A percentile compares a stretch with the other conserved stretches of the same genome.
Evolutionary conservation across 78 protist genomes (phyloP).

Genomic region (Bodo saltans): DNA sequence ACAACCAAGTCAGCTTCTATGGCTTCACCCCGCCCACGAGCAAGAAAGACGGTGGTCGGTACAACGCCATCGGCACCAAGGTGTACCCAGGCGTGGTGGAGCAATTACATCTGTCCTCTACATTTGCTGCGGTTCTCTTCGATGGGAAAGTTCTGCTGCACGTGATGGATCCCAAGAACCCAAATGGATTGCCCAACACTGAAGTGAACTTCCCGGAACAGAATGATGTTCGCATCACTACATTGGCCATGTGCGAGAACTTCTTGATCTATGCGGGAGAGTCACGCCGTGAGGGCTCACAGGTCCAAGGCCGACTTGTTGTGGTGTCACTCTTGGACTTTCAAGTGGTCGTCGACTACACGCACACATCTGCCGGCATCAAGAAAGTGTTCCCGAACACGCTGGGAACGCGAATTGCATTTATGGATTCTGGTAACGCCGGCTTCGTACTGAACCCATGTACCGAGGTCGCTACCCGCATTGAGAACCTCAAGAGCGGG

Average conservation of each 20-base stretch:
- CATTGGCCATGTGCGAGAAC: slow-evolving; percentile 34
- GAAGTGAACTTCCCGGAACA: slow-evolving; percentile 42
- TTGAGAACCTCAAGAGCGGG: background rate
- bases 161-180: background rate
- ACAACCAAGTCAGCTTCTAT: slow-evolving; percentile 59
- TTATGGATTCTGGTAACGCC: slow-evolving; percentile 13
- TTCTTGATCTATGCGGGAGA: slow-evolving; percentile 57
- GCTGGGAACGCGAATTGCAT: slow-evolving; percentile 45
- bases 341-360: slow-evolving; percentile 22
- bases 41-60: no score
- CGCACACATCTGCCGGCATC: slow-evolving; percentile 3
- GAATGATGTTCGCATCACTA: slow-evolving; percentile 9
- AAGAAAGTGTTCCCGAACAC: slow-evolving; percentile 27
- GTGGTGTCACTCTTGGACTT: slow-evolving; percentile 35
- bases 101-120: background rate
- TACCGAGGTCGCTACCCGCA: slow-evolving; percentile 1
- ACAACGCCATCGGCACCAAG: background rate
- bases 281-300: no score
- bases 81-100: slow-evolving; percentile 45
- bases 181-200: background rate
- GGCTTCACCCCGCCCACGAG: background rate
- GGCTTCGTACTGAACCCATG: slow-evolving; percentile 47
- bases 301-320: slow-evolving; percentile 38
- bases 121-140: slow-evolving; percentile 46
- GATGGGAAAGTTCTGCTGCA: slow-evolving; percentile 44